These are phyloP conservation scores for Fusarium anguioides DNA, from an alignment of 2,329 filamentous ascomycete species.

Conservation along the genomic window DNA sequence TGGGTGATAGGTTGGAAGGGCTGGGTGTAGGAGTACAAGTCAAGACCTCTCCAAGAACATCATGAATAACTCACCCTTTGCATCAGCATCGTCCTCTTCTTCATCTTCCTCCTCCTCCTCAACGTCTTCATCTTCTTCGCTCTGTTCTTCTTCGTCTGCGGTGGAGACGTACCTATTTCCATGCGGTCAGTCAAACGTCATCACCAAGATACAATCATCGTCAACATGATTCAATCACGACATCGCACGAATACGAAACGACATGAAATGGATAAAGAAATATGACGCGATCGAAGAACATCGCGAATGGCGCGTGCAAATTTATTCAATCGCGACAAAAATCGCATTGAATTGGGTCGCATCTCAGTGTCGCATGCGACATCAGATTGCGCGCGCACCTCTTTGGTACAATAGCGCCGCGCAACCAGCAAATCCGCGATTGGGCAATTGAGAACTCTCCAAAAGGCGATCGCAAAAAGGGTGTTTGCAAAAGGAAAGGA, in stretches of 20 bases:
- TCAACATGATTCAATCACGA: neutral
- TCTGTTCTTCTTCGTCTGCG: constrained; percentile 56
- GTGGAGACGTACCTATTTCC: constrained; percentile 50
- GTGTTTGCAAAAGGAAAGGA: neutral
- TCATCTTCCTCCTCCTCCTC: constrained; percentile 53
- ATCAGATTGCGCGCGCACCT: constrained; percentile 35
- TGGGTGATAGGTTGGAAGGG: neutral
- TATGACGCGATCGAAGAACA: neutral
- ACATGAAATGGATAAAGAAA: neutral
- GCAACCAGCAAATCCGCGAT: constrained; percentile 32
- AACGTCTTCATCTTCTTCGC: constrained; percentile 54
- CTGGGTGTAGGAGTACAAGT: neutral
- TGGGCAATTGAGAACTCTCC: constrained; percentile 7
- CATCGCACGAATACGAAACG: neutral
- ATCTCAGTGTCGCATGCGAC: constrained; percentile 32
- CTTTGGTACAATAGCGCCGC: constrained; percentile 16
- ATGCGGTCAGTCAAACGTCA: constrained; percentile 28
- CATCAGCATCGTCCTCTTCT: constrained; percentile 47
- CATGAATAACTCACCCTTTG: constrained; percentile 51
- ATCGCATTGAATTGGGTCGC: constrained; percentile 8
- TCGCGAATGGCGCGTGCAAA: neutral
- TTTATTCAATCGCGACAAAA: constrained; percentile 1
- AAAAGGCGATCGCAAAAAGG: constrained; percentile 13
- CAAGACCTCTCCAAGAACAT: constrained; percentile 5
- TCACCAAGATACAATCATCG: neutral